Evolutionary conservation across 192 early-diverging fungal species (phyloP).

Genomic region (Coemansia sp.): DNA sequence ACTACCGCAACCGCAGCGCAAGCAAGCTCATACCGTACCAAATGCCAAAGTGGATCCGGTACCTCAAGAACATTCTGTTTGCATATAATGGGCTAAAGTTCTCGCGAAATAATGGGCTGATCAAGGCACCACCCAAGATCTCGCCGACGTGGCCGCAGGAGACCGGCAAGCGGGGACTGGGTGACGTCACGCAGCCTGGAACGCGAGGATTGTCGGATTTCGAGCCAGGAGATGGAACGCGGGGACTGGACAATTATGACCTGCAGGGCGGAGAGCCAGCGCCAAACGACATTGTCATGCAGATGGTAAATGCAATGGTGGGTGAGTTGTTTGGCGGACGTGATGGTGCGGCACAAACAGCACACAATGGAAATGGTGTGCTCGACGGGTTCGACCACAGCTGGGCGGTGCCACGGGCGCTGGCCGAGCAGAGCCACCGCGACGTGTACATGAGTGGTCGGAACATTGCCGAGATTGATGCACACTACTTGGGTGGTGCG

Average conservation of each 20-base stretch:
- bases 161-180: slow-evolving; percentile 6
- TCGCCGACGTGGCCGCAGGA: slow-evolving; percentile 4
- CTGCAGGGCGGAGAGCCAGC: neutral
- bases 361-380: neutral
- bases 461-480: slow-evolving; percentile 13
- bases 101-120: slow-evolving; percentile 3
- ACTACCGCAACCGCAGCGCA: slow-evolving; percentile 16
- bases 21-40: slow-evolving; percentile 25
- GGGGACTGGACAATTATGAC: neutral
- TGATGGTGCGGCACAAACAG: neutral
- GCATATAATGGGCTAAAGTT: slow-evolving; percentile 23
- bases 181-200: neutral
- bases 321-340: slow-evolving; percentile 5
- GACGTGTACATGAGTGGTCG: slow-evolving; percentile 14
- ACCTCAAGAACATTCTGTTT: slow-evolving; percentile 26
- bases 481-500: slow-evolving; percentile 36
- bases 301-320: slow-evolving; percentile 2
- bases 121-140: slow-evolving; percentile 2
- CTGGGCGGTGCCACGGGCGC: slow-evolving; percentile 23
- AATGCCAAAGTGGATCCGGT: slow-evolving; percentile 40
- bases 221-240: neutral
- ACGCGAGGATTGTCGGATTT: neutral
- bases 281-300: slow-evolving; percentile 1
- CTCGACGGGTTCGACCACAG: slow-evolving; percentile 35
- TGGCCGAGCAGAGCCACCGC: slow-evolving; percentile 37